phyloP scores from a whole-genome alignment of 495 filamentous ascomycete species.

The Lepidopterella palustris region DNA sequence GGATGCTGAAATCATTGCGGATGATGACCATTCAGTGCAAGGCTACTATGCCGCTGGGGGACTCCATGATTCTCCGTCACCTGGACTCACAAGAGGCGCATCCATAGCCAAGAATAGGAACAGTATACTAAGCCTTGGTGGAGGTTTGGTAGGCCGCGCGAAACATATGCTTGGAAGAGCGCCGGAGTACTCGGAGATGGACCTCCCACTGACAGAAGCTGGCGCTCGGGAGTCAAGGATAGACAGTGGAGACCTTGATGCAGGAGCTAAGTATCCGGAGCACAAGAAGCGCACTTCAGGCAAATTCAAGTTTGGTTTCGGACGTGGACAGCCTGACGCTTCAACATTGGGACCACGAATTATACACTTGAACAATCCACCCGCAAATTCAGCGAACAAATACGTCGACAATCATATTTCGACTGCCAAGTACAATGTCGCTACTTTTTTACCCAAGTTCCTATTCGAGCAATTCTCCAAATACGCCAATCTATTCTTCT shows the following conservation, averaged over 20 bases:
- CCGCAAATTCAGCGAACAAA: conserved; percentile 80
- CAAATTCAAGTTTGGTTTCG: conserved; percentile 93
- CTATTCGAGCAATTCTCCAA: conserved; percentile 98
- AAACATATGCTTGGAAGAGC: conserved; percentile 91
- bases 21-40: conserved; percentile 64
- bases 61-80: conserved; percentile 56
- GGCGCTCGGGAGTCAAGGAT: conserved; percentile 46
- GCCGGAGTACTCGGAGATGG: conserved; percentile 94
- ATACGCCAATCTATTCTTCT: conserved; percentile 98
- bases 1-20: conserved; percentile 69
- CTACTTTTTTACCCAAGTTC: conserved; percentile 97
- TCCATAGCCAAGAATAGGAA: conserved; percentile 68
- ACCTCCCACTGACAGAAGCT: conserved; percentile 83
- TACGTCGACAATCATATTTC: conserved; percentile 96
- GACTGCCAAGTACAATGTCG: conserved; percentile 93
- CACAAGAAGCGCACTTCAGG: conserved; percentile 57
- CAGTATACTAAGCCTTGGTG: conserved; percentile 78
- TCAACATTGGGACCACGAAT: conserved; percentile 85
- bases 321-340: conserved; percentile 75
- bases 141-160: conserved; percentile 75
- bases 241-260: conserved; percentile 34
- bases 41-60: conserved; percentile 53
- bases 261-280: conserved; percentile 31
- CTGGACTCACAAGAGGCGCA: conserved; percentile 38
- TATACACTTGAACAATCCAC: conserved; percentile 96